Conservation (phyloP, 306 rosid species). For the Leucaena leucocephala region DNA sequence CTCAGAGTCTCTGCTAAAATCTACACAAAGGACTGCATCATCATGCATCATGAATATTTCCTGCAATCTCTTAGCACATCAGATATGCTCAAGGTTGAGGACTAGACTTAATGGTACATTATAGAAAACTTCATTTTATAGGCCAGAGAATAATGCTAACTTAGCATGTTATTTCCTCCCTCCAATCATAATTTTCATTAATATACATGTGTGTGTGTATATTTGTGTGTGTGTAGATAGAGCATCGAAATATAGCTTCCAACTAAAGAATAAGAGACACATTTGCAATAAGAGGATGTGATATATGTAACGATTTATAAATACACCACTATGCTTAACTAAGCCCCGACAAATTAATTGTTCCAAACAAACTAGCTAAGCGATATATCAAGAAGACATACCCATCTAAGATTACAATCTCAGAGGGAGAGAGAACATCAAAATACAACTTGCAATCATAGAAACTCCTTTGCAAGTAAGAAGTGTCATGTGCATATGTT, state of each 20-base stretch:
- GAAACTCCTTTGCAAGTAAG: no score
- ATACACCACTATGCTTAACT: constrained; percentile 19
- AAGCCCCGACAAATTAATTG: constrained; percentile 4
- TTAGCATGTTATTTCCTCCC: constrained; percentile 7
- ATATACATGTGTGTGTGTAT: no score
- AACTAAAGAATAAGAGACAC: constrained; percentile 16
- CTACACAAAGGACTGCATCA: constrained; percentile 91
- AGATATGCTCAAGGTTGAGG: constrained; percentile 33
- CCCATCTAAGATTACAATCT: no score
- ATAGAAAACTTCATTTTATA: constrained; percentile 26
- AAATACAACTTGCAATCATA: constrained; percentile 9
- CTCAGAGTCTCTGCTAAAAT: constrained; percentile 97
- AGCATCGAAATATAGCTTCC: constrained; percentile 7
- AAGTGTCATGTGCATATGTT: neutral
- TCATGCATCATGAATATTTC: constrained; percentile 99
- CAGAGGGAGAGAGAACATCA: neutral
- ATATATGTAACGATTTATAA: neutral
- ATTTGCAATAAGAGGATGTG: neutral
- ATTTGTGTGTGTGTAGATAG: no score
- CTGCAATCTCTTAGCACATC: constrained; percentile 58
- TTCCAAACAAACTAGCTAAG: neutral
- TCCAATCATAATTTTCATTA: constrained; percentile 1
- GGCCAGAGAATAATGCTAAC: neutral
- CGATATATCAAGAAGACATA: no score
- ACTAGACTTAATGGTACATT: constrained; percentile 11